Percentiles rank a stretch among this genome's conserved stretches.
These are phyloP conservation scores for Spatholobus suberectus DNA, from an alignment of 306 rosid genomes.

Conservation along the genomic window DNA sequence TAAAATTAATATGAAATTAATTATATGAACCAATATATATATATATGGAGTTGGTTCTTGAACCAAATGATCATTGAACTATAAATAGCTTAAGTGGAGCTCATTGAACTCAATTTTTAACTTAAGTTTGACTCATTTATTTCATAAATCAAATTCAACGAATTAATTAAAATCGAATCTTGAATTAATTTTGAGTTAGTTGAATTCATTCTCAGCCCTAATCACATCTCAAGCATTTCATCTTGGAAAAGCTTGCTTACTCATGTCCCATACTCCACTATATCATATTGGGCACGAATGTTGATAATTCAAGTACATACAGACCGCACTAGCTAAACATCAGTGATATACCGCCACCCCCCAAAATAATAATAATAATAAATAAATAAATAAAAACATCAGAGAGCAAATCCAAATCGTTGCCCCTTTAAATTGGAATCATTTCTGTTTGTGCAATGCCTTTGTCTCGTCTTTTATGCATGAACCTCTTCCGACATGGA, in stretches of 20 bases:
- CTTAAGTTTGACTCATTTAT: too few species aligned
- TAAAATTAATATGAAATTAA: too few species aligned
- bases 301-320: background rate
- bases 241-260: background rate
- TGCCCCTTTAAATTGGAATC: background rate
- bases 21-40: too few species aligned
- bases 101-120: too few species aligned
- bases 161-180: too few species aligned
- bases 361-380: too few species aligned
- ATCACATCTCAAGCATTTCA: background rate
- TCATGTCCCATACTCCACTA: background rate
- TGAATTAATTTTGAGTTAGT: too few species aligned
- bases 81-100: too few species aligned
- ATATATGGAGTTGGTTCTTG: too few species aligned
- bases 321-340: background rate
- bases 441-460: background rate
- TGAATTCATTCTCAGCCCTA: too few species aligned
- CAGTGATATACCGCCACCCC: background rate
- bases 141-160: too few species aligned
- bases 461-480: background rate
- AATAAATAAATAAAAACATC: background rate
- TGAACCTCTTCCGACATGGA: conserved; percentile 46
- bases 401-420: background rate
- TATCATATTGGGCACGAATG: conserved; percentile 26
- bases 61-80: too few species aligned